Evolutionary conservation across 305 asterid genomes (phyloP).

Genomic region (Rubia balearica): DNA sequence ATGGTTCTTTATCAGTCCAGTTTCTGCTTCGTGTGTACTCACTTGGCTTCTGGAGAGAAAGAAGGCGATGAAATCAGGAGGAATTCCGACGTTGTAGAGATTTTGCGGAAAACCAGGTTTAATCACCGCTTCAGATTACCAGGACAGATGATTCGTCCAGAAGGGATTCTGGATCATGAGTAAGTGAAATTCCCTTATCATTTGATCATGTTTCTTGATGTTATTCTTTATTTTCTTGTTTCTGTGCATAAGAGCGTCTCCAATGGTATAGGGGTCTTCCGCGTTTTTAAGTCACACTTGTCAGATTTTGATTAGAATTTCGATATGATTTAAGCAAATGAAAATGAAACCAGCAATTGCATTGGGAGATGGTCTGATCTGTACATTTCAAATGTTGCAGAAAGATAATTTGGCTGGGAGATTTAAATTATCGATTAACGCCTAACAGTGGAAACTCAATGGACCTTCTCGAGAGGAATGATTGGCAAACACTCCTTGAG

Average conservation of each 20-base stretch:
- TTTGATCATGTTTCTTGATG: too few relatives aligned
- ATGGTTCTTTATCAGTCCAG: slow-evolving; percentile 43
- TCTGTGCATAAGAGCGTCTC: too few relatives aligned
- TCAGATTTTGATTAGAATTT: too few relatives aligned
- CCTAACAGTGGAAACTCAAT: slow-evolving; percentile 33
- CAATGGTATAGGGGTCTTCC: too few relatives aligned
- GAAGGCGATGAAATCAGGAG: slow-evolving; percentile 51
- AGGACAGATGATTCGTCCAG: slow-evolving; percentile 25
- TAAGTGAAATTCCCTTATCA: slow-evolving; percentile 15
- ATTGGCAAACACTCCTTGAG: slow-evolving; percentile 63
- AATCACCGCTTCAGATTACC: slow-evolving; percentile 23
- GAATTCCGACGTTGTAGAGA: slow-evolving; percentile 55
- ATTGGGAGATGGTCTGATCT: background rate
- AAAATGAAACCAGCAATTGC: too few relatives aligned
- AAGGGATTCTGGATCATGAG: slow-evolving; percentile 58
- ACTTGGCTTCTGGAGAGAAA: slow-evolving; percentile 73
- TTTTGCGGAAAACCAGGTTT: slow-evolving; percentile 54
- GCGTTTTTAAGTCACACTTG: too few relatives aligned
- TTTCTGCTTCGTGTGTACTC: slow-evolving; percentile 81
- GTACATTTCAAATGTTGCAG: slow-evolving; percentile 23
- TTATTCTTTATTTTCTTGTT: too few relatives aligned
- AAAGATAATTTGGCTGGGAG: slow-evolving; percentile 80
- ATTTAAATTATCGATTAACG: slow-evolving; percentile 70
- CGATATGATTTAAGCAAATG: too few relatives aligned
- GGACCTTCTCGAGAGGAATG: slow-evolving; percentile 43